A percentile compares a stretch with the other conserved stretches of the same genome.
Evolutionary conservation across 306 rosid genomes (phyloP).

Genomic region (Geum urbanum): DNA sequence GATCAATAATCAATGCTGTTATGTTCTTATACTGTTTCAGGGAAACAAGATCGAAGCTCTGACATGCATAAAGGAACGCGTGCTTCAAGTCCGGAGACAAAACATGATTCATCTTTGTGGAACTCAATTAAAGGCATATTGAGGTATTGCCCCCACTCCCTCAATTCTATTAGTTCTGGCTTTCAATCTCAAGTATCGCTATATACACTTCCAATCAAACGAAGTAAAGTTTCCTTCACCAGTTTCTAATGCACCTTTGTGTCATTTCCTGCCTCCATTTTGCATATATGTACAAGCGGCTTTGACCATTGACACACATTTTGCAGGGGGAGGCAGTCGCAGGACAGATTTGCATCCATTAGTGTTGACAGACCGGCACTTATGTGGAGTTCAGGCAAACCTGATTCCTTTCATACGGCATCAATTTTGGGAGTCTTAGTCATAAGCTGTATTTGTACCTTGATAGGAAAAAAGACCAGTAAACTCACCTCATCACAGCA

Average conservation of each 20-base stretch:
- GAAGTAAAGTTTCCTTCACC: neutral
- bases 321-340: slow-evolving; percentile 52
- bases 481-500: slow-evolving; percentile 22
- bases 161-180: neutral
- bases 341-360: slow-evolving; percentile 60
- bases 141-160: slow-evolving; percentile 49
- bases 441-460: slow-evolving; percentile 39
- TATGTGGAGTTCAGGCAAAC: slow-evolving; percentile 33
- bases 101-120: slow-evolving; percentile 45
- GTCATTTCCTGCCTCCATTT: neutral
- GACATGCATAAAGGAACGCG: slow-evolving; percentile 25
- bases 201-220: neutral
- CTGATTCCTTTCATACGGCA: slow-evolving; percentile 28
- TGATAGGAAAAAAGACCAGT: slow-evolving; percentile 34
- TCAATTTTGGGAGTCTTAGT: slow-evolving; percentile 32
- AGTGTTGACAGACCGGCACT: slow-evolving; percentile 41
- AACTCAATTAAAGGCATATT: slow-evolving; percentile 54
- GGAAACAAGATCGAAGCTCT: slow-evolving; percentile 31
- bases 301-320: slow-evolving; percentile 19
- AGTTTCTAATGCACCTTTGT: neutral
- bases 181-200: neutral
- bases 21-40: slow-evolving; percentile 33
- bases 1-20: neutral
- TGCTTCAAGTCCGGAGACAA: slow-evolving; percentile 29
- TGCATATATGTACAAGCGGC: neutral